A percentile compares a stretch with the other conserved stretches of the same genome.
These are phyloP conservation scores for Hevea brasiliensis DNA, from an alignment of 345 rosid genomes.

Conservation along the genomic window DNA sequence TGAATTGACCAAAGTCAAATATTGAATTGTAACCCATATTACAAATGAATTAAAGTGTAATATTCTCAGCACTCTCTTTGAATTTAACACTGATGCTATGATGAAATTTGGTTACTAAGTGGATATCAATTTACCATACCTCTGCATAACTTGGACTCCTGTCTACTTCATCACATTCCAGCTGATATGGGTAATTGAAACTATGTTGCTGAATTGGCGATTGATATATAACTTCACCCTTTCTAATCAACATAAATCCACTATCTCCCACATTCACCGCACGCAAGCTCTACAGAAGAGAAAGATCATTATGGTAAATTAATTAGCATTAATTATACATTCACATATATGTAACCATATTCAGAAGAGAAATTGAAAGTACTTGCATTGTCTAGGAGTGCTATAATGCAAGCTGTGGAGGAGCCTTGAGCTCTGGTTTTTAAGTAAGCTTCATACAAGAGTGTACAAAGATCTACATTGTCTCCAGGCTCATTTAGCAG, in stretches of 20 bases:
- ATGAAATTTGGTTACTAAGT: too few relatives aligned
- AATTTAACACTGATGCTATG: too few relatives aligned
- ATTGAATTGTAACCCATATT: too few relatives aligned
- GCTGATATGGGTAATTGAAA: conserved; percentile 17
- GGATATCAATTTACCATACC: not conserved
- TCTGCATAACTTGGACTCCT: not conserved
- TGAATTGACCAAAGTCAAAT: too few relatives aligned
- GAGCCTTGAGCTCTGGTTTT: conserved; percentile 12
- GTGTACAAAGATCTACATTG: conserved; percentile 12
- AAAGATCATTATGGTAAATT: not conserved
- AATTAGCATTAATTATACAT: too few relatives aligned
- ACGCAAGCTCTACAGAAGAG: not conserved
- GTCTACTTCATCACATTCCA: not conserved
- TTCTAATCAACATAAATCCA: conserved; percentile 15
- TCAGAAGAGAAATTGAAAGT: not conserved
- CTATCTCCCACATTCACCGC: conserved; percentile 18
- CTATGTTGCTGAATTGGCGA: conserved; percentile 14
- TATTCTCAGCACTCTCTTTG: too few relatives aligned
- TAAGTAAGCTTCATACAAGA: conserved; percentile 11
- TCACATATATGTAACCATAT: too few relatives aligned
- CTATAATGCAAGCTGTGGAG: conserved; percentile 11
- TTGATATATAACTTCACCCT: not conserved
- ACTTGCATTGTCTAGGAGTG: not conserved
- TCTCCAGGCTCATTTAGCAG: not conserved
- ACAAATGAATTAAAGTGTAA: too few relatives aligned